Percentiles rank a stretch among this genome's conserved stretches.
These are phyloP conservation scores for Isoetes taiwanensis DNA, from an alignment of 75 land plant genomes.

Conservation along the genomic window DNA sequence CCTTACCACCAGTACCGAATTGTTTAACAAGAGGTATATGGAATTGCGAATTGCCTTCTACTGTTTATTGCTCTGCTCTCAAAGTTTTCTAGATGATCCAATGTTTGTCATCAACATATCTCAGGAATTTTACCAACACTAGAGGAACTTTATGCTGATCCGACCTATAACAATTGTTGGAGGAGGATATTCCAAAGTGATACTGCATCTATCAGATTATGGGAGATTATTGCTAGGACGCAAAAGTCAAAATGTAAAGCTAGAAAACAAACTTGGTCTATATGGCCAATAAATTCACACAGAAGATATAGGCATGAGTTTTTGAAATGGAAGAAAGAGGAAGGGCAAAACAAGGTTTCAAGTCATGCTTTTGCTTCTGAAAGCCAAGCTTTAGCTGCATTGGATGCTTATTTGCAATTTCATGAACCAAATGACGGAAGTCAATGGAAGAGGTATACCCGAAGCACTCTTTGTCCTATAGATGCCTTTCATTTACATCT, in stretches of 20 bases:
- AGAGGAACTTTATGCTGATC: no score
- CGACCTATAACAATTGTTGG: no score
- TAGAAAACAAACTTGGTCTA: no score
- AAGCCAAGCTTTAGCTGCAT: constrained; percentile 37
- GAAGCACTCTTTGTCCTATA: background rate
- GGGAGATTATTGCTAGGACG: no score
- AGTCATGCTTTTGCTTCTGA: background rate
- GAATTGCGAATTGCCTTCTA: background rate
- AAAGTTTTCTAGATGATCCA: background rate
- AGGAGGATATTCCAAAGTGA: no score
- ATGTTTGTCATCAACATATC: no score
- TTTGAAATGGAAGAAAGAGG: no score
- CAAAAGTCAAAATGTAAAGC: no score
- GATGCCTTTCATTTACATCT: background rate
- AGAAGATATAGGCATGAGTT: no score
- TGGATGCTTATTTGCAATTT: constrained; percentile 68
- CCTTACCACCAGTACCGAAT: constrained; percentile 26
- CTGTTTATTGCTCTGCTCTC: background rate
- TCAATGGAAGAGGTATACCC: constrained; percentile 74
- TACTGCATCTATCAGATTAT: no score
- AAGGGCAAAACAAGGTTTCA: background rate
- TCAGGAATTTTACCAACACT: background rate
- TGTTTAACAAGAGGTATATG: constrained; percentile 43
- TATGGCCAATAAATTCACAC: no score
- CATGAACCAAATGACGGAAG: constrained; percentile 55